phyloP scores from a whole-genome alignment of 495 filamentous ascomycete genomes.

The Neurospora tetraspora region DNA sequence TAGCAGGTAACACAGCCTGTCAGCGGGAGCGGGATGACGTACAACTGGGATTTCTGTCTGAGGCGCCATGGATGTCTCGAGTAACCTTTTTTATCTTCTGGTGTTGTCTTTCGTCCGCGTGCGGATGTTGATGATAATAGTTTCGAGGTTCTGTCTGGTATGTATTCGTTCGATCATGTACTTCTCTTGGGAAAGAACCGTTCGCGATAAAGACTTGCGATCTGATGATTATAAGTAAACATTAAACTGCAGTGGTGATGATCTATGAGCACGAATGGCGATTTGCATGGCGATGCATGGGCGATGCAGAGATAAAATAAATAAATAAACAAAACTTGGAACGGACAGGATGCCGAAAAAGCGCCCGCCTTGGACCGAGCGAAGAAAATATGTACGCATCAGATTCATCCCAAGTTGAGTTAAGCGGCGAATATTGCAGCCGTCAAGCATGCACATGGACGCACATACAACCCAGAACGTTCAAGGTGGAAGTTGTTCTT shows the following conservation, averaged over 20 bases:
- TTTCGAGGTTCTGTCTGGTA: not conserved
- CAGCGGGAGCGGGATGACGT: not conserved
- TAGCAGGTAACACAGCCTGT: slow-evolving; percentile 1
- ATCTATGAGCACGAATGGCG: not conserved
- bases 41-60: slow-evolving; percentile 34
- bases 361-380: not conserved
- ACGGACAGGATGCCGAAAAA: not conserved
- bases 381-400: not conserved
- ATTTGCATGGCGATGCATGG: not conserved
- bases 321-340: not conserved
- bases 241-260: not conserved
- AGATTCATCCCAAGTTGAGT: not conserved
- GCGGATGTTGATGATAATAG: not conserved
- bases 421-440: not conserved
- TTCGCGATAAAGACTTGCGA: not conserved
- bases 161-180: not conserved
- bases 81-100: not conserved
- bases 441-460: not conserved
- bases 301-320: not conserved
- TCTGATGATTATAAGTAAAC: not conserved
- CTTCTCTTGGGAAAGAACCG: not conserved
- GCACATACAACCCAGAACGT: not conserved
- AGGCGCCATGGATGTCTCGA: slow-evolving; percentile 26
- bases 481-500: not conserved
- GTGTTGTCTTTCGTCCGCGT: not conserved